Evolutionary conservation across 345 rosid species (phyloP).

Genomic region (Acer campestre): DNA sequence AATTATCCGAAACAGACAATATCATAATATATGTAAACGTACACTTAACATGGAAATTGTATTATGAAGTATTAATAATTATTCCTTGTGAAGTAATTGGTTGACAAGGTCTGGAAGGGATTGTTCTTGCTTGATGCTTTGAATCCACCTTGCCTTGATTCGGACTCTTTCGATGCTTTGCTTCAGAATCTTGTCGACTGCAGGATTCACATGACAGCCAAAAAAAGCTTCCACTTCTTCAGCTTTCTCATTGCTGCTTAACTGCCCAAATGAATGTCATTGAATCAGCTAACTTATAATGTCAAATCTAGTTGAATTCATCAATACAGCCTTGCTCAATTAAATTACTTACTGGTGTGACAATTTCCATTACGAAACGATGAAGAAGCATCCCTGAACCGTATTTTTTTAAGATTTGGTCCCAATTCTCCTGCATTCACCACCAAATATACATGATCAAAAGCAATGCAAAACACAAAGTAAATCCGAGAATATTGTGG

Average conservation of each 20-base stretch:
- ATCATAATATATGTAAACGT: no score
- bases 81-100: constrained; percentile 21
- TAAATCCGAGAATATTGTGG: not conserved
- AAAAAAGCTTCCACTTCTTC: constrained; percentile 48
- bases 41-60: no score
- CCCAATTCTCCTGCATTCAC: constrained; percentile 50
- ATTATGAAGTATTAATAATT: no score
- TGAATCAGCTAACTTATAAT: not conserved
- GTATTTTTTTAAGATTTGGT: constrained; percentile 32
- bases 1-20: no score
- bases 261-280: constrained; percentile 28
- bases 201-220: constrained; percentile 4
- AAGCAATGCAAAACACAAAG: not conserved
- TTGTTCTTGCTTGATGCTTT: constrained; percentile 41
- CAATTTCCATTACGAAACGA: constrained; percentile 25
- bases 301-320: not conserved
- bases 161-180: constrained; percentile 47
- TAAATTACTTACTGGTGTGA: constrained; percentile 36
- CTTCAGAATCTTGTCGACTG: constrained; percentile 42
- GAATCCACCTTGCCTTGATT: constrained; percentile 49
- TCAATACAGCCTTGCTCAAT: no score
- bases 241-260: constrained; percentile 46
- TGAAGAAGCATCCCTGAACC: constrained; percentile 34
- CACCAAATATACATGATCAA: not conserved
- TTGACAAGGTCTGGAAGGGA: constrained; percentile 32